Conservation (phyloP, 768 basidiomycete species). For the Panellus pusillus region DNA sequence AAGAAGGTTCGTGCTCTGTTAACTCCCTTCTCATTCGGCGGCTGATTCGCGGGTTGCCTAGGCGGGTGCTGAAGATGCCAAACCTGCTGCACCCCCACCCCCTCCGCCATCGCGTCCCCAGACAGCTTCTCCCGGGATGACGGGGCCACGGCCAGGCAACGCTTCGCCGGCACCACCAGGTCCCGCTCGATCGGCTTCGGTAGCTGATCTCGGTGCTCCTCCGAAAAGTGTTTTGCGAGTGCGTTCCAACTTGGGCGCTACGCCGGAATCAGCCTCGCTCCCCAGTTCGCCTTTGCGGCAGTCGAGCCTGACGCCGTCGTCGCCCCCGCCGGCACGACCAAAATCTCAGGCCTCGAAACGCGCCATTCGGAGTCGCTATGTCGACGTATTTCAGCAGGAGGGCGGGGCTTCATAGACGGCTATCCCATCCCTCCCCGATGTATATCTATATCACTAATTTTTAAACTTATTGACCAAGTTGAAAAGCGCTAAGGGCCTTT, state of each 20-base stretch:
- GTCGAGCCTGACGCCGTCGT: slow-evolving; percentile 33
- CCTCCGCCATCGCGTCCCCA: slow-evolving; percentile 85
- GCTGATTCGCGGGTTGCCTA: slow-evolving; percentile 29
- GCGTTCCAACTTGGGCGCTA: slow-evolving; percentile 66
- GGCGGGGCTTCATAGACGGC: slow-evolving; percentile 22
- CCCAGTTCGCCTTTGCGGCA: slow-evolving; percentile 48
- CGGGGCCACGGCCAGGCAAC: slow-evolving; percentile 24
- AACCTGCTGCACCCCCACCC: slow-evolving; percentile 51
- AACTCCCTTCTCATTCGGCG: background rate
- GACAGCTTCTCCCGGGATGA: slow-evolving; percentile 76
- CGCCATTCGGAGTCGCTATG: slow-evolving; percentile 79
- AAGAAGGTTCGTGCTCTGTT: slow-evolving; percentile 62
- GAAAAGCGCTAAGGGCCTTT: too few relatives aligned
- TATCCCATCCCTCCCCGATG: too few relatives aligned
- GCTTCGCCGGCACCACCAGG: slow-evolving; percentile 30
- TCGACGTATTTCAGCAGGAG: slow-evolving; percentile 82
- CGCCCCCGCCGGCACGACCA: slow-evolving; percentile 54
- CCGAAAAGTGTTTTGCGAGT: slow-evolving; percentile 55
- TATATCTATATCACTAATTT: slow-evolving; percentile 11
- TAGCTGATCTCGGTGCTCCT: slow-evolving; percentile 57
- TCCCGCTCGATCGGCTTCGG: slow-evolving; percentile 54
- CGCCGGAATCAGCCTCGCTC: slow-evolving; percentile 39
- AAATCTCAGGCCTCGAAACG: slow-evolving; percentile 71
- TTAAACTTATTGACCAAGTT: slow-evolving; percentile 1
- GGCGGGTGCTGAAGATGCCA: slow-evolving; percentile 60